Conservation (phyloP, 345 rosid species). For the Melaleuca alternifolia region DNA sequence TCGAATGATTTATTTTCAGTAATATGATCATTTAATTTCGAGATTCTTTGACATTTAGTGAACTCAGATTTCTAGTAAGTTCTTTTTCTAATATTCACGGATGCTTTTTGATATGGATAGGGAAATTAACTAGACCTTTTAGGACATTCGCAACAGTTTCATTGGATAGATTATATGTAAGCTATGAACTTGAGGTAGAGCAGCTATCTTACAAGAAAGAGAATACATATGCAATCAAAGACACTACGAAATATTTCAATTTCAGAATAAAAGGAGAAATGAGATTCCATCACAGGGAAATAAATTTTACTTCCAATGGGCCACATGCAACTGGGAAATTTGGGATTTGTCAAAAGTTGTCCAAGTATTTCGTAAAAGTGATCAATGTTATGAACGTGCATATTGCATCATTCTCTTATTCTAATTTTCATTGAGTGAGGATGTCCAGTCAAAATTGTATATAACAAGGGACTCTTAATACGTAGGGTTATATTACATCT, state of each 20-base stretch:
- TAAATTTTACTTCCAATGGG: not conserved
- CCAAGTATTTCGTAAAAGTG: too few relatives aligned
- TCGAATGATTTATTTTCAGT: too few relatives aligned
- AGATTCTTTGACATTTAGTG: too few relatives aligned
- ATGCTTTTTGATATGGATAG: not conserved
- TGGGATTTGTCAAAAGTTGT: too few relatives aligned
- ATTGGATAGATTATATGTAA: not conserved
- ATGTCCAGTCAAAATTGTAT: not conserved
- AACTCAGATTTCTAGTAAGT: too few relatives aligned
- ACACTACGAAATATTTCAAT: not conserved
- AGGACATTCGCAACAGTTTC: too few relatives aligned
- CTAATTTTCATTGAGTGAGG: not conserved
- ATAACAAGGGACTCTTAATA: not conserved
- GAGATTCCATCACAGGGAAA: not conserved
- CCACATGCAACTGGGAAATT: too few relatives aligned
- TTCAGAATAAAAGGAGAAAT: not conserved
- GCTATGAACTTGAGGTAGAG: not conserved
- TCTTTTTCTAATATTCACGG: not conserved
- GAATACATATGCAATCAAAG: not conserved
- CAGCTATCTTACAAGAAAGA: not conserved
- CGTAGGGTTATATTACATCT: too few relatives aligned
- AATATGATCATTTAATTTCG: too few relatives aligned
- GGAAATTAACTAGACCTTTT: not conserved
- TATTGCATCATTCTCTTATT: not conserved
- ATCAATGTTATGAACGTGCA: not conserved